Evolutionary conservation across 2,329 filamentous ascomycete species (phyloP), one percentile per base, ranked within the genome.

Genomic region (Pseudogymnoascus sp.): DNA sequence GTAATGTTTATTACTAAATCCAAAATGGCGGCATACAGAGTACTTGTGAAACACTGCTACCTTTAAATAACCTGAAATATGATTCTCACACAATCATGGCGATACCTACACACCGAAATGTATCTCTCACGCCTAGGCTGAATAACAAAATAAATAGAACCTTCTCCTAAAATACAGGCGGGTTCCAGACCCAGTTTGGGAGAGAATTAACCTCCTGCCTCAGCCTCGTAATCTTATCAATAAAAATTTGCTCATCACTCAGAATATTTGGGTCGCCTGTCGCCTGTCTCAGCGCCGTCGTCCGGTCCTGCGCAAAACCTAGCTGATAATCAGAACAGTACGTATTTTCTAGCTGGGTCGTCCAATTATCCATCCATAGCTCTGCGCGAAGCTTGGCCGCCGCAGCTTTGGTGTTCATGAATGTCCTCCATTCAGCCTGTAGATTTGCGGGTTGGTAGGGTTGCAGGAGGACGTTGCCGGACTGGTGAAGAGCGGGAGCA

Each of bases 181-280:
- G 45, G 27, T 52, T 52, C 45, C 45, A 31, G 25, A 52, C 13
- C 25, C 27, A 52, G 25, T 2, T 15, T 27, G 45, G 45, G 45
- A 13, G 27, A 52, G 45, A 52, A 52, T 52, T 29, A 52, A 52
- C 45, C 45, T 52, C 42, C 42, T 48, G 42, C 42, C 42, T 48
- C 42, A 48, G 42, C 42, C 21, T 48, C 21, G 21, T 48, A 48
- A 48, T 48, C 21, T 48, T 48, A 48, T 48, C 21, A 48, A 48
- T 29, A 4, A 48, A 48, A 7, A 48, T 48, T 18, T 48, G 21
- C 40, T 45, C 40, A 25, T 45, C 40, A 45, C 40, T 27, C 12
- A 45, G 40, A 25, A 45, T 45, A 25, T 45, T 45, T 45, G 40
- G 40, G 5, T 48, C 21, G 6, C 42, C 42, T 9, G 42, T 48